Evolutionary conservation across 73 alveolate genomes (phyloP).

Genomic region (Paramecium sexaurelia): DNA sequence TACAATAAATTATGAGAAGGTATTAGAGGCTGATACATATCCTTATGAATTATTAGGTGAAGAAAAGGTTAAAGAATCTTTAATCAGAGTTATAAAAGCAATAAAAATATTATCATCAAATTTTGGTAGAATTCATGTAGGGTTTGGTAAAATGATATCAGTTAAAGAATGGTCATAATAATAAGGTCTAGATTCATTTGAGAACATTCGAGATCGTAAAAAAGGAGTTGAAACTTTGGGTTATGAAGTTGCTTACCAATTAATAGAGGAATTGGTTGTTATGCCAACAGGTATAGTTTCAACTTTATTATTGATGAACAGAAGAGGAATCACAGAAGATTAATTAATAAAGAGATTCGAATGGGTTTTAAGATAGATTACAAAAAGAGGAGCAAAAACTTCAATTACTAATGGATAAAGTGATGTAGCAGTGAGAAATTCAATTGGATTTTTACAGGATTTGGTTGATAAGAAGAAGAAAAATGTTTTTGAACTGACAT

Average conservation of each 20-base stretch:
- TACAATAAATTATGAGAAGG: conserved; percentile 88
- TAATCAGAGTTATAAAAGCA: conserved; percentile 81
- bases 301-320: conserved; percentile 78
- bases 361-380: conserved; percentile 78
- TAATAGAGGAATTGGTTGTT: conserved; percentile 73
- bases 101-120: conserved; percentile 77
- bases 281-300: conserved; percentile 91
- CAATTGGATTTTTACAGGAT: conserved; percentile 67
- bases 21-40: conserved; percentile 93
- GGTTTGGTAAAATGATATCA: conserved; percentile 79
- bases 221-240: conserved; percentile 63
- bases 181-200: conserved; percentile 45
- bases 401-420: conserved; percentile 68
- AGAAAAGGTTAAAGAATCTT: conserved; percentile 88
- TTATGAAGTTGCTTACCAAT: conserved; percentile 64
- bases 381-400: conserved; percentile 76
- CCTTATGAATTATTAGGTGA: conserved; percentile 93
- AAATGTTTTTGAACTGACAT: conserved; percentile 84
- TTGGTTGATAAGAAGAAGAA: conserved; percentile 72
- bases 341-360: conserved; percentile 76
- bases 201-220: conserved; percentile 43
- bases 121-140: conserved; percentile 84
- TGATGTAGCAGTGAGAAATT: conserved; percentile 71
- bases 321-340: conserved; percentile 91
- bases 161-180: conserved; percentile 58